Percentiles rank a stretch among this genome's conserved stretches.
These are phyloP conservation scores for Botrytis hyacinthi DNA, from an alignment of 2,329 filamentous ascomycete genomes.

Conservation along the genomic window DNA sequence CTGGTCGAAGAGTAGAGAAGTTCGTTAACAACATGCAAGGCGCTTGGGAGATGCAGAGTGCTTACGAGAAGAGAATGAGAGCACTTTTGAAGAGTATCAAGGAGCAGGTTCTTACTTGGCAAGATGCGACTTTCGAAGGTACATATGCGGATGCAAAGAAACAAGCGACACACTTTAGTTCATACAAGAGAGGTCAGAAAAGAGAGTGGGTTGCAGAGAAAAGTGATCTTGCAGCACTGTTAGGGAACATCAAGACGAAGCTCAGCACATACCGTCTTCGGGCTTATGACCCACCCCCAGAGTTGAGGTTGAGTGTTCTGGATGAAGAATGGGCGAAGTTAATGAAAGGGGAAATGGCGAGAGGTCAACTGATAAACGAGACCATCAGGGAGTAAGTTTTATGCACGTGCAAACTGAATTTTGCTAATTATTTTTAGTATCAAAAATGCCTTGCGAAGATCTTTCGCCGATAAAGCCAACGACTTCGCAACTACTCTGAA, in stretches of 20 bases:
- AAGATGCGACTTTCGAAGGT: conserved; percentile 78
- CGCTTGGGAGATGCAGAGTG: conserved; percentile 99
- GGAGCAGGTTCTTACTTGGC: conserved; percentile 73
- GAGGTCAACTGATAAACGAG: conserved; percentile 94
- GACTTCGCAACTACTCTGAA: conserved; percentile 95
- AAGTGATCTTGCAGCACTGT: conserved; percentile 84
- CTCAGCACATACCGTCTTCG: conserved; percentile 89
- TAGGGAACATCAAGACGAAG: conserved; percentile 99
- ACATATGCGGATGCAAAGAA: conserved; percentile 90
- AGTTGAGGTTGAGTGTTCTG: conserved; percentile 77
- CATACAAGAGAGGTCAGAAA: conserved; percentile 90
- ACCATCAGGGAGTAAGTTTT: conserved; percentile 81
- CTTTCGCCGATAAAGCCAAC: conserved; percentile 97
- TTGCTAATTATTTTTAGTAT: conserved; percentile 54
- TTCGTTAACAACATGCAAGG: conserved; percentile 99
- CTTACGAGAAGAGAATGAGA: conserved; percentile 87
- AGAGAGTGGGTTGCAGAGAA: conserved; percentile 97
- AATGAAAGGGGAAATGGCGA: conserved; percentile 79
- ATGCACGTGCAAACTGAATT: neutral
- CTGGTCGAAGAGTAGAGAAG: conserved; percentile 92
- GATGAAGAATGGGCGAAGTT: conserved; percentile 79
- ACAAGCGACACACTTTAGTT: conserved; percentile 76
- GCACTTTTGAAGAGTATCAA: conserved; percentile 74
- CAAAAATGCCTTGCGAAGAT: conserved; percentile 88
- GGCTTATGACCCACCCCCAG: conserved; percentile 84